Evolutionary conservation across 768 basidiomycete species (phyloP).

Genomic region (Tricholoma sp.): DNA sequence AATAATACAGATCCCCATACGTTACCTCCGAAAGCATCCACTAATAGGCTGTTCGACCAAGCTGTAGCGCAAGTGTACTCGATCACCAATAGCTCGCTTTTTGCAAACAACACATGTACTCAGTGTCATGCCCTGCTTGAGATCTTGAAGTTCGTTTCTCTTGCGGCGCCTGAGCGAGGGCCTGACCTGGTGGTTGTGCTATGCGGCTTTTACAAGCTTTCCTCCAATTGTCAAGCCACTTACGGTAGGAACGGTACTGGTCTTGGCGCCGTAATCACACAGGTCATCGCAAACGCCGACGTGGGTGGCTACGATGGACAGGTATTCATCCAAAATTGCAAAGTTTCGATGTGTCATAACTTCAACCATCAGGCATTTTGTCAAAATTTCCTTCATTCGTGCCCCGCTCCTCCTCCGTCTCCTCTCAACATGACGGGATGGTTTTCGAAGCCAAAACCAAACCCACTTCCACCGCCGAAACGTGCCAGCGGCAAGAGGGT

Average conservation of each 20-base stretch:
- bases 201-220: conserved; percentile 58
- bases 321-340: conserved; percentile 27
- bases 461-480: conserved; percentile 53
- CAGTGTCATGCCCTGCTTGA: conserved; percentile 58
- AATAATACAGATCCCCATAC: conserved; percentile 65
- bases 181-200: conserved; percentile 51
- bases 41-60: conserved; percentile 39
- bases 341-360: neutral
- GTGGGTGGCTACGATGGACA: conserved; percentile 72
- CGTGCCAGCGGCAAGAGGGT: conserved; percentile 58
- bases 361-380: conserved; percentile 43
- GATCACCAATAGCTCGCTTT: conserved; percentile 47
- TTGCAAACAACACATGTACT: conserved; percentile 50
- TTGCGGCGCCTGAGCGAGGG: conserved; percentile 58
- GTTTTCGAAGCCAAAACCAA: conserved; percentile 77
- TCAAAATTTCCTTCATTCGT: conserved; percentile 51
- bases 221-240: conserved; percentile 41
- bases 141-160: conserved; percentile 58
- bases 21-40: conserved; percentile 52
- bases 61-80: conserved; percentile 57
- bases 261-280: conserved; percentile 60
- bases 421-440: conserved; percentile 61
- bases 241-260: conserved; percentile 35
- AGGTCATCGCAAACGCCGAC: conserved; percentile 68
- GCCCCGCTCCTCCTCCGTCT: conserved; percentile 51